These are phyloP conservation scores for Citrullus colocynthis DNA, from an alignment of 306 rosid genomes.

Conservation along the genomic window DNA sequence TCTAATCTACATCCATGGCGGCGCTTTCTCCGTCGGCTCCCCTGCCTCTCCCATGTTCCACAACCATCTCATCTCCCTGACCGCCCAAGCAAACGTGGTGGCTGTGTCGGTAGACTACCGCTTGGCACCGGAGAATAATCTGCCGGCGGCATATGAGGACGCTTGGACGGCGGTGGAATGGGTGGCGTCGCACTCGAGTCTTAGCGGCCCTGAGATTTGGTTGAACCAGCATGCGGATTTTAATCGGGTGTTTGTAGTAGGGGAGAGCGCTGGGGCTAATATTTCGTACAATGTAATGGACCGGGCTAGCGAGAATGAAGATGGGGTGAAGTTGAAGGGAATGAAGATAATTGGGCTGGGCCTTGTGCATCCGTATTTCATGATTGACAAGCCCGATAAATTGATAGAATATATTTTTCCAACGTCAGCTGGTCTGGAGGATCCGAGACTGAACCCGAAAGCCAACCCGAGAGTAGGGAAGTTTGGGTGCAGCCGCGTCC, in stretches of 20 bases:
- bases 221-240: conserved; percentile 17
- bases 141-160: conserved; percentile 23
- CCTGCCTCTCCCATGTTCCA: conserved; percentile 11
- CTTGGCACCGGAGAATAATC: conserved; percentile 19
- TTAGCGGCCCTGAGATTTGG: conserved; percentile 15
- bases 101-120: conserved; percentile 17
- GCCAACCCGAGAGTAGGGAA: conserved; percentile 18
- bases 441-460: conserved; percentile 20
- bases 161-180: conserved; percentile 14
- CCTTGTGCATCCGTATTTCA: conserved; percentile 18
- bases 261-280: conserved; percentile 24
- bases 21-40: conserved; percentile 22
- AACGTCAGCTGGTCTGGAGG: conserved; percentile 9
- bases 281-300: conserved; percentile 14
- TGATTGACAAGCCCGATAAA: conserved; percentile 2
- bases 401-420: conserved; percentile 18
- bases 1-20: conserved; percentile 30
- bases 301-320: background rate
- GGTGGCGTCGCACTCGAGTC: conserved; percentile 6
- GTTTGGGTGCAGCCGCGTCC: conserved; percentile 5
- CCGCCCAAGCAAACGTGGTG: conserved; percentile 16
- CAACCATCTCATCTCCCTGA: background rate
- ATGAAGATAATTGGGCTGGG: conserved; percentile 7
- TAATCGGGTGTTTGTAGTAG: conserved; percentile 4
- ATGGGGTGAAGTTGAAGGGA: background rate